Conservation (phyloP, 768 basidiomycete species). For the Hebeloma cylindrosporum region DNA sequence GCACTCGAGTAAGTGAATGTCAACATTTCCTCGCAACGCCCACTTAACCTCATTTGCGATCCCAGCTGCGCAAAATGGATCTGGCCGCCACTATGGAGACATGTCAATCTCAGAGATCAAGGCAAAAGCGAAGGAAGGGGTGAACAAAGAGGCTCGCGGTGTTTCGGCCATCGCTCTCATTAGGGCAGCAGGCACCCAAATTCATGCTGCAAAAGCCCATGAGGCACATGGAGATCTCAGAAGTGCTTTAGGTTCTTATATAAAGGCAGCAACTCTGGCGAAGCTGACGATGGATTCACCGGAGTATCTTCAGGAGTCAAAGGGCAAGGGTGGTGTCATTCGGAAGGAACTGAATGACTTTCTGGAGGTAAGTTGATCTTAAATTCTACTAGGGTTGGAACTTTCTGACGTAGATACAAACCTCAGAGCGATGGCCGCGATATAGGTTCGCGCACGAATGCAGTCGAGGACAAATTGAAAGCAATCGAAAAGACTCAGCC, state of each 20-base stretch:
- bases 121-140: conserved; percentile 43
- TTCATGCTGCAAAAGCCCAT: conserved; percentile 46
- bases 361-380: conserved; percentile 49
- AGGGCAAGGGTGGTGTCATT: conserved; percentile 50
- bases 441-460: conserved; percentile 34
- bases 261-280: conserved; percentile 59
- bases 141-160: conserved; percentile 54
- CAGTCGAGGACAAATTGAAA: conserved; percentile 48
- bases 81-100: conserved; percentile 28
- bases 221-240: conserved; percentile 62
- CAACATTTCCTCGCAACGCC: conserved; percentile 15
- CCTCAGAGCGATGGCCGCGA: conserved; percentile 39
- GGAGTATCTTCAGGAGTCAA: conserved; percentile 54
- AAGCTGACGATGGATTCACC: conserved; percentile 58
- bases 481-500: conserved; percentile 38
- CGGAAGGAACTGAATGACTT: conserved; percentile 67
- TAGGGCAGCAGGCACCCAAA: conserved; percentile 59
- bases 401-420: background rate
- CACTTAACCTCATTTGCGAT: conserved; percentile 20
- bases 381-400: background rate
- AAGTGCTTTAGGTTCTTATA: conserved; percentile 57
- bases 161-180: conserved; percentile 62
- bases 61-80: conserved; percentile 26
- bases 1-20: conserved; percentile 30
- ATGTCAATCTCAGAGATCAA: conserved; percentile 46